Evolutionary conservation across 176 grass and related monocot species (phyloP), one percentile per base, ranked within the genome.

Genomic region (Oryza meridionalis): DNA sequence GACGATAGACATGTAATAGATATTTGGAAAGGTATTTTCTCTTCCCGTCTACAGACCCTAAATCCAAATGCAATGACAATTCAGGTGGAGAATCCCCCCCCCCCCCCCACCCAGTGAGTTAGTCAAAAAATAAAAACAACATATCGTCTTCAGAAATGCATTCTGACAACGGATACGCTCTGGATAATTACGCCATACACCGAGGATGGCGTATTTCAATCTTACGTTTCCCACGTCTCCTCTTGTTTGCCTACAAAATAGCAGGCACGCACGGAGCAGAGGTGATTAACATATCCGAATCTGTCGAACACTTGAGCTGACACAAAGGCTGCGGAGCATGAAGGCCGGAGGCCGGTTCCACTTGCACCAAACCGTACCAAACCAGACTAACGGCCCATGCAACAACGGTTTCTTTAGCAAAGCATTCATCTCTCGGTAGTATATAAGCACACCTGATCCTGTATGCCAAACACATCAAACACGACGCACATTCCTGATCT

Each of bases 281-380:
- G 4, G 4, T 17, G 22, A 25, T 74, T 79, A 69, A 46, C 64
- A 29, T 66, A 6, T 70, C 78, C 83, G 73, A 86, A 86, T 33
- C 45, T 11, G 59, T 35, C 45, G 84, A 62, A 82, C 14, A 38
- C 61, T 86, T 61, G 8, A 31, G 79, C 73, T 78, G 84, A 86
- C 74, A 68, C 74, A 90, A 90, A 90, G 88, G 79, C 61, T 74
- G 88, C 87, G 70, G 14, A 38, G 27, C 75, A 62, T 0, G 25
- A 67, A 68, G 62, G 58, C 13, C 76, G 72, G 72, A 69, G 21
- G 69, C 21, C 64, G 76, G 82, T 68, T 79, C 35, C 42, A 21
- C 25, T 63, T 43, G 46, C 11, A 21, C 12, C 37, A 80, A 65
- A 74, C 29, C 31, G 71, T 59, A 40, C 22, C 70, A 84, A 84